Conservation (phyloP, 306 rosid genomes). For the Boehmeria nivea region DNA sequence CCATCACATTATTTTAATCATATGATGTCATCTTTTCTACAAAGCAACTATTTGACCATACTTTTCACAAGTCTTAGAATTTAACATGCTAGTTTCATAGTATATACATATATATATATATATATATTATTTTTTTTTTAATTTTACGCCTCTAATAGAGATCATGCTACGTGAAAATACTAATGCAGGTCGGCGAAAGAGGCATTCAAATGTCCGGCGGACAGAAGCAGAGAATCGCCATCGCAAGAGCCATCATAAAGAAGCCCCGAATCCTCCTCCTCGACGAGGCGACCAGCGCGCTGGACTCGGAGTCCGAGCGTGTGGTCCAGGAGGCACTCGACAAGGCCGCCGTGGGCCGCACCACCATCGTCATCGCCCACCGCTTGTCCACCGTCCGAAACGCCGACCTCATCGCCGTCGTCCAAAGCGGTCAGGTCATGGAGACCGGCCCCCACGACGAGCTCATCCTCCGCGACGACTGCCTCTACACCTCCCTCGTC, state of each 20-base stretch:
- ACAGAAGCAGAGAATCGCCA: conserved; percentile 87
- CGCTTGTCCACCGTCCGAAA: conserved; percentile 65
- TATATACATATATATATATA: too few relatives aligned
- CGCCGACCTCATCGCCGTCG: conserved; percentile 58
- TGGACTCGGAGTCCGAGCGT: conserved; percentile 76
- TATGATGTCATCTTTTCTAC: too few relatives aligned
- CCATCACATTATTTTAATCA: too few relatives aligned
- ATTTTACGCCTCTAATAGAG: too few relatives aligned
- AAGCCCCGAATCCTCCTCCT: conserved; percentile 61
- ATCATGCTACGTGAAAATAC: too few relatives aligned
- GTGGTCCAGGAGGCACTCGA: conserved; percentile 79
- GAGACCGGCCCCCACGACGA: conserved; percentile 62
- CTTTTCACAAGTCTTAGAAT: too few relatives aligned
- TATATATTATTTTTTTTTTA: too few relatives aligned
- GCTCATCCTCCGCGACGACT: conserved; percentile 37
- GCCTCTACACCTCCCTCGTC: conserved; percentile 48
- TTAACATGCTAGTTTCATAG: too few relatives aligned
- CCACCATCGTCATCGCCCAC: conserved; percentile 82
- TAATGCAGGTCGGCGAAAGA: conserved; percentile 72
- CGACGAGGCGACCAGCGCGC: conserved; percentile 90
- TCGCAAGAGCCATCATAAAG: conserved; percentile 74
- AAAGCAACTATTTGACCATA: too few relatives aligned
- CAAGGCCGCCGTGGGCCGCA: conserved; percentile 64
- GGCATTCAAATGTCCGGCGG: conserved; percentile 94
- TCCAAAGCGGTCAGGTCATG: conserved; percentile 51